Base-by-base conservation (phyloP, 768 basidiomycete genomes). In the Russula ochroleuca region DNA sequence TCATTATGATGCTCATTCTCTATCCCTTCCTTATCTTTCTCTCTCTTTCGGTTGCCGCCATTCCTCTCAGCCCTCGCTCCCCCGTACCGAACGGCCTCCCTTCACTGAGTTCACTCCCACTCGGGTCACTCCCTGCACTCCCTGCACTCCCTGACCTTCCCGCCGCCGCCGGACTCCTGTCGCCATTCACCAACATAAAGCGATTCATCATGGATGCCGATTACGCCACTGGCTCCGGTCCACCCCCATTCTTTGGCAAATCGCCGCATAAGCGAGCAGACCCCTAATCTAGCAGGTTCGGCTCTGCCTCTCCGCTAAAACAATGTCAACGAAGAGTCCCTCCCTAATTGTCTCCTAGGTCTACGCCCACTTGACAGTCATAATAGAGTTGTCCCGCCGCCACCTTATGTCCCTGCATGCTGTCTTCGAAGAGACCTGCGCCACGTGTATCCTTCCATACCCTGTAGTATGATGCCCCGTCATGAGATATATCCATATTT, bases 171-270 rank as follows among this genome's bases (percentile, higher is more conserved):
- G 17, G 23, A 8, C 48, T 50, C 15, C 1, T 56, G 23, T 1
- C 13, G 8, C 14, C n/a, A n/a, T n/a, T 28, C 28, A 5, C 28
- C 28, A 28, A 5, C 41, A 52, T 28, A 6, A 10, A 10, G 7
- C 64, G 64, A 14, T 65, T 61, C 33, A 65, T 65, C 48, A 56
- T 55, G 40, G 54, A 43, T 10, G 58, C 53, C 28, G 64, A 65
- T 21, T 65, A 56, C 17, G 54, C 38, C 21, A 55, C 64, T 56
- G 40, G 54, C 47, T 51, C 54, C 1, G 23, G 49, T 41, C 23
- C 48, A 15, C 21, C 51, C 47, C 14, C 28, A 35, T 55, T 61
- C 48, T 25, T 1, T 1, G 47, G 49, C 21, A 56, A 55, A 45
- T 37, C 43, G 0, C 5, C 57, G 1, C 64, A 51, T 48, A 61